Percentiles rank a stretch among this genome's conserved stretches.
Conservation (phyloP, 2,329 filamentous ascomycete species). For the Neonectria coccinea region DNA sequence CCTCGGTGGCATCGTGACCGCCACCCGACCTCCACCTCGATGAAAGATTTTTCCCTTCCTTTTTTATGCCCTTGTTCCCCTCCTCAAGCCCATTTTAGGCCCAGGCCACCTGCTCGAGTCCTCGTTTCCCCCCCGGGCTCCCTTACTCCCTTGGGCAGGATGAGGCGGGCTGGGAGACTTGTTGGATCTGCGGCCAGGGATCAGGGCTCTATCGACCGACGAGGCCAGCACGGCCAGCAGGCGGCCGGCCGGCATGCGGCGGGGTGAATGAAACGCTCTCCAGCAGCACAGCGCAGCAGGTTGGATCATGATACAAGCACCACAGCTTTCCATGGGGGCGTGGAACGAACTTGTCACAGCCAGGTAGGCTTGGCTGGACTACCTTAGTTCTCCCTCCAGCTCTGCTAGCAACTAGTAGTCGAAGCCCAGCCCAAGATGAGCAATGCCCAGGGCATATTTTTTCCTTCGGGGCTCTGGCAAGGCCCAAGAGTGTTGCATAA, state of each 20-base stretch:
- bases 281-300: slow-evolving; percentile 29
- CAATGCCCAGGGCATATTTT: not conserved
- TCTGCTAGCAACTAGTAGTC: not conserved
- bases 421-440: slow-evolving; percentile 1
- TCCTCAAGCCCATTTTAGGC: slow-evolving; percentile 24
- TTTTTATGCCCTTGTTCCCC: slow-evolving; percentile 23
- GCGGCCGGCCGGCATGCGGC: slow-evolving; percentile 29
- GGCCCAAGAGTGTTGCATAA: not conserved
- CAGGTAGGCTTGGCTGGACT: slow-evolving; percentile 3
- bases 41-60: slow-evolving; percentile 38
- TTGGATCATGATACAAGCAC: slow-evolving; percentile 21
- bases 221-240: slow-evolving; percentile 22
- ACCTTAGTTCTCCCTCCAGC: slow-evolving; percentile 1
- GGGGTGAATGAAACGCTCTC: slow-evolving; percentile 26
- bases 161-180: slow-evolving; percentile 37
- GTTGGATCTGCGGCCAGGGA: slow-evolving; percentile 47
- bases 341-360: slow-evolving; percentile 1
- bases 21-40: slow-evolving; percentile 44
- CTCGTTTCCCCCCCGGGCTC: not conserved
- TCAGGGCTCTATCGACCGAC: slow-evolving; percentile 33
- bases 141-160: slow-evolving; percentile 30
- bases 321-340: slow-evolving; percentile 2
- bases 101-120: slow-evolving; percentile 28
- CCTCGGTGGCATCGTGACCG: slow-evolving; percentile 43
- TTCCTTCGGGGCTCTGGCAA: not conserved